phyloP scores from a whole-genome alignment of 345 rosid genomes.

The Microcos paniculata region DNA sequence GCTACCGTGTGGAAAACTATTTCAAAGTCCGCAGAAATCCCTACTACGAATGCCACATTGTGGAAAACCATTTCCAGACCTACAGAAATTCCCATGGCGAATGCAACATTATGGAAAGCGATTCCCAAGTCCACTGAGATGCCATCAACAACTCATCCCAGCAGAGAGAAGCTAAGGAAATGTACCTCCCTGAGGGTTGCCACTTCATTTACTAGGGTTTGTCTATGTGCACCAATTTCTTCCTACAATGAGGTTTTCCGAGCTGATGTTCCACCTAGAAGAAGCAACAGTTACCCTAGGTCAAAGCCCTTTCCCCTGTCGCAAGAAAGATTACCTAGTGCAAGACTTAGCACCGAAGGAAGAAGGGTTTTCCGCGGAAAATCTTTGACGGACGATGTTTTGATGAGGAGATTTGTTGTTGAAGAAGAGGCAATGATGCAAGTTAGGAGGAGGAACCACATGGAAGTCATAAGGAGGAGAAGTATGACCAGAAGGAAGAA shows the following conservation, averaged over 20 bases:
- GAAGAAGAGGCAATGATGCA: constrained; percentile 96
- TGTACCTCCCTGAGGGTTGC: constrained; percentile 79
- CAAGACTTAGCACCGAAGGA: constrained; percentile 61
- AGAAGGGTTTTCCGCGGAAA: constrained; percentile 82
- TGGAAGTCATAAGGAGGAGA: constrained; percentile 82
- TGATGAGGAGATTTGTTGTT: constrained; percentile 91
- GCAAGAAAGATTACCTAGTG: constrained; percentile 23
- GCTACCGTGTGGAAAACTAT: constrained; percentile 56
- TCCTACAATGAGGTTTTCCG: constrained; percentile 83
- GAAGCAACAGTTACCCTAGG: constrained; percentile 88
- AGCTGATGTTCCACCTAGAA: constrained; percentile 72
- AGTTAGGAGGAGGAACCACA: constrained; percentile 68
- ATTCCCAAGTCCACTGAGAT: constrained; percentile 37
- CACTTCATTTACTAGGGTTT: constrained; percentile 78
- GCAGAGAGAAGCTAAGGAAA: constrained; percentile 49
- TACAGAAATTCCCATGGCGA: constrained; percentile 31
- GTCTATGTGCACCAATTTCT: constrained; percentile 86
- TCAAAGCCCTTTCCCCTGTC: constrained; percentile 42
- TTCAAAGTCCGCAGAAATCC: constrained; percentile 32
- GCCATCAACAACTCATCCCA: constrained; percentile 19
- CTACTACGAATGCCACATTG: constrained; percentile 19
- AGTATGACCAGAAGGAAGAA: constrained; percentile 57
- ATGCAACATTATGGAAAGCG: constrained; percentile 46
- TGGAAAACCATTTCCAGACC: constrained; percentile 55
- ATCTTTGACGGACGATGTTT: constrained; percentile 76